A percentile compares a stretch with the other conserved stretches of the same genome.
Conservation (phyloP, 2,329 filamentous ascomycete species). For the Stachybotrys echinatus region DNA sequence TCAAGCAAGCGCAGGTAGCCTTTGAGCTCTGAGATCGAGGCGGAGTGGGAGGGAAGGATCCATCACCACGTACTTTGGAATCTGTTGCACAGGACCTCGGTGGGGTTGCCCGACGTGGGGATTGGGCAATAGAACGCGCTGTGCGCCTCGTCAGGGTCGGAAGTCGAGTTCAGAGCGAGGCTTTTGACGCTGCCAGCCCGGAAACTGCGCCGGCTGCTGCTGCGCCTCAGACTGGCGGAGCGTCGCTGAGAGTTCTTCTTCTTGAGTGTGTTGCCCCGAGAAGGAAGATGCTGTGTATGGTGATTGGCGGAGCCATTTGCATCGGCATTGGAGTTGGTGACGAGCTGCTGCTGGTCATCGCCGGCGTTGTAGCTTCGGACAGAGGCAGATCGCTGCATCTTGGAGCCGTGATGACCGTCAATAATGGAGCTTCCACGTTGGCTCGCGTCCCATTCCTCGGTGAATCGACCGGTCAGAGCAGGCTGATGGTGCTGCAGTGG, state of each 20-base stretch:
- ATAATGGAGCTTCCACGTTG: conserved; percentile 62
- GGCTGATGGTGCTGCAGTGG: conserved; percentile 14
- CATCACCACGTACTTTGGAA: conserved; percentile 78
- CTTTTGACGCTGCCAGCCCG: conserved; percentile 84
- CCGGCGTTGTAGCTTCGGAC: conserved; percentile 47
- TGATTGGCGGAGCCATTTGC: conserved; percentile 14
- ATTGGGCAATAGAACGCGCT: conserved; percentile 89
- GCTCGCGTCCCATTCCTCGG: conserved; percentile 67
- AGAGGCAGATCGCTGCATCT: conserved; percentile 58
- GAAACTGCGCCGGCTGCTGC: conserved; percentile 73
- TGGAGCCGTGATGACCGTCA: conserved; percentile 34
- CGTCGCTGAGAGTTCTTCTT: conserved; percentile 80
- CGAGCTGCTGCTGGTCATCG: conserved; percentile 26
- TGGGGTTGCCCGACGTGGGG: conserved; percentile 80
- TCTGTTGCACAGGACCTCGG: conserved; percentile 77
- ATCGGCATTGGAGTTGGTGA: background rate
- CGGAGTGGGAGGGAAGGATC: background rate
- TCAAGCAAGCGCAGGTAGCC: background rate
- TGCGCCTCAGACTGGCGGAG: conserved; percentile 69
- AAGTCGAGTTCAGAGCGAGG: conserved; percentile 63
- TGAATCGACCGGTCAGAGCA: conserved; percentile 47
- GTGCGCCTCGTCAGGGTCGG: conserved; percentile 64
- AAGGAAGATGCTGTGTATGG: conserved; percentile 22
- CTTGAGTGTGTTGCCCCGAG: conserved; percentile 69
- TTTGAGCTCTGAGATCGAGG: background rate